Conservation (phyloP, 805 yeast genomes). For the Starmerella scarabaei region DNA sequence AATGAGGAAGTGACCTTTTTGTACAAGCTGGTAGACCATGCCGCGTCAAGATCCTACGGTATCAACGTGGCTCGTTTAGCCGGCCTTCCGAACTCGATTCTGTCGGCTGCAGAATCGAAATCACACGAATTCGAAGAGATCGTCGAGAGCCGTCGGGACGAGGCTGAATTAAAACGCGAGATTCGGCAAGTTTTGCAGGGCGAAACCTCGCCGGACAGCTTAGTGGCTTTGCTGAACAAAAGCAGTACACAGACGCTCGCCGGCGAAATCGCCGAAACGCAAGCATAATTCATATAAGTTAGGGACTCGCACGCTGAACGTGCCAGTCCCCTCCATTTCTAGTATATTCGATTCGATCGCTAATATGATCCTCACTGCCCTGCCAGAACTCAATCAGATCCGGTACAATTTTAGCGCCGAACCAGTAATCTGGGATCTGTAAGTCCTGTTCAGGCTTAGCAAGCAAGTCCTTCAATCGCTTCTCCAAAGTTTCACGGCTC, state of each 20-base stretch:
- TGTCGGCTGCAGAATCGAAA: slow-evolving; percentile 21
- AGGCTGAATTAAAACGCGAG: neutral
- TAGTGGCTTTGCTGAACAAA: no score
- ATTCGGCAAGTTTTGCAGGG: neutral
- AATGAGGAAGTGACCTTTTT: slow-evolving; percentile 35
- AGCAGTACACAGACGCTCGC: no score
- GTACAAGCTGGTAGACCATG: slow-evolving; percentile 39
- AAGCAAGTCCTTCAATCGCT: slow-evolving; percentile 34
- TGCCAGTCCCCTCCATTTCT: slow-evolving; percentile 48
- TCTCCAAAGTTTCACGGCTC: slow-evolving; percentile 50
- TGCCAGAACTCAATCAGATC: slow-evolving; percentile 94
- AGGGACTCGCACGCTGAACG: slow-evolving; percentile 58
- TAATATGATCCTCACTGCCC: slow-evolving; percentile 78
- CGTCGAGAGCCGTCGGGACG: neutral
- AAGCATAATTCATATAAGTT: neutral
- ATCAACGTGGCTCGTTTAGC: slow-evolving; percentile 75
- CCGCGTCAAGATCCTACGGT: slow-evolving; percentile 60
- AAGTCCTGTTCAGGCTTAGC: slow-evolving; percentile 52
- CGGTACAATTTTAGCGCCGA: slow-evolving; percentile 80
- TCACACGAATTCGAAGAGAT: slow-evolving; percentile 21
- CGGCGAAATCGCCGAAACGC: neutral
- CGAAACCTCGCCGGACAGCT: neutral
- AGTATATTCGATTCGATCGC: slow-evolving; percentile 68
- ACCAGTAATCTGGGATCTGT: slow-evolving; percentile 91
- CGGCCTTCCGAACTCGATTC: slow-evolving; percentile 30